Evolutionary conservation across 176 grass and related monocot genomes (phyloP), one percentile per base, ranked within the genome.

Genomic region (Oryza nivara): DNA sequence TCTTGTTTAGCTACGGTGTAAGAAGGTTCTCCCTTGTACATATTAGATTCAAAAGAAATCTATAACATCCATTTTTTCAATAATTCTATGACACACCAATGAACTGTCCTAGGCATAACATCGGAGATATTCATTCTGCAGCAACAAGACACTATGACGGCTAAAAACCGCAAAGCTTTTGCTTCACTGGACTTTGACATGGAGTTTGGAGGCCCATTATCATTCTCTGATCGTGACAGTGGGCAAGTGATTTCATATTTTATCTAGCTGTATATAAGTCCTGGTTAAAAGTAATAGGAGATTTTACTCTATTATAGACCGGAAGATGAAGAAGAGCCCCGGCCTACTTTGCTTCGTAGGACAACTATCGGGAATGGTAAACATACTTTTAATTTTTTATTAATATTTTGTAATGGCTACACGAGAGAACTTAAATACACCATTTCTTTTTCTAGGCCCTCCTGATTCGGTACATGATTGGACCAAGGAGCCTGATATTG

Each of bases 401-500:
- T 45, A 56, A 35, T 68, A 83, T 74, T 58, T 15, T 63, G 61
- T 79, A 23, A 70, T 71, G 17, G 16, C 15, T 38, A 64, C 44
- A 40, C 16, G 65, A 30, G 36, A 15, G 60, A 79, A 73, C 32
- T 41, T 88, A 70, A 85, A 60, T 48, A 72, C 83, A 30, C 1
- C 77, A 74, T 80, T 88, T 81, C 0, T 87, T 49, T 75, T 84
- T 68, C 61, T 89, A 98, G 96, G 96, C 19, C 89, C 90, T 81
- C 93, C 96, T 90, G 96, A 96, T 67, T 92, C 89, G 67, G 73
- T 98, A 64, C 88, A 74, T 86, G 93, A 98, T 74, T 98, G 96
- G 93, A 98, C 93, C 43, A 88, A 83, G 73, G 96, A 95, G 32
- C 74, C 76, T 88, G 94, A 97, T 78, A 75, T 90, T 92, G 92